Conservation (phyloP, 768 basidiomycete genomes). For the Asterophora parasitica region DNA sequence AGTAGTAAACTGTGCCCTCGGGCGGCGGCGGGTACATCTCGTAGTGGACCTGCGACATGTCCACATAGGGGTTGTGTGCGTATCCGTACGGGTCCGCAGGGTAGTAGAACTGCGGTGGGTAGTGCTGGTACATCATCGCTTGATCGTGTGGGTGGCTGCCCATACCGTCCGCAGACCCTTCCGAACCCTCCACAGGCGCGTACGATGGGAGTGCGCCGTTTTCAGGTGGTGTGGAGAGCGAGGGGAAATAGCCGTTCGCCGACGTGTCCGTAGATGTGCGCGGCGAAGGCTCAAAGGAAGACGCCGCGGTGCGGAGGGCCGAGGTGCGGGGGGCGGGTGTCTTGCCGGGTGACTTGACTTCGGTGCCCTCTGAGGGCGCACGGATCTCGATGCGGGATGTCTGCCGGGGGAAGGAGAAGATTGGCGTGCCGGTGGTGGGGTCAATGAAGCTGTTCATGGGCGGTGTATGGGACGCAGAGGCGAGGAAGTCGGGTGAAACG, state of each 20-base stretch:
- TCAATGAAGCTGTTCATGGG: conserved; percentile 62
- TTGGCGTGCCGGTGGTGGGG: conserved; percentile 59
- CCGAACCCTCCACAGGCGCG: conserved; percentile 30
- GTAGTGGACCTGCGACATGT: conserved; percentile 62
- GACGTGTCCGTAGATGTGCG: conserved; percentile 21
- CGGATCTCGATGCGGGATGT: conserved; percentile 72
- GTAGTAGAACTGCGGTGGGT: conserved; percentile 67
- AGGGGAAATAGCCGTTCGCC: conserved; percentile 16
- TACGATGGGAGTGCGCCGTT: conserved; percentile 17
- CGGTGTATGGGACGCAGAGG: conserved; percentile 52
- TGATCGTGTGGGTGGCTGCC: conserved; percentile 15
- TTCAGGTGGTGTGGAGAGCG: conserved; percentile 9
- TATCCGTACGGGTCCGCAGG: conserved; percentile 61
- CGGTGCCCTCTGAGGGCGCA: conserved; percentile 36
- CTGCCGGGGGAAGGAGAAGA: conserved; percentile 72
- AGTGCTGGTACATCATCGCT: conserved; percentile 53
- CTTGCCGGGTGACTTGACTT: conserved; percentile 21
- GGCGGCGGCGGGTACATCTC: conserved; percentile 55
- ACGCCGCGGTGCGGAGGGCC: conserved; percentile 46
- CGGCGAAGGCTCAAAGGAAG: conserved; percentile 42
- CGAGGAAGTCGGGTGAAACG: conserved; percentile 59
- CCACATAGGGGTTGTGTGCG: conserved; percentile 50
- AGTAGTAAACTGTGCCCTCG: conserved; percentile 60
- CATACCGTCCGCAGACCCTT: conserved; percentile 15
- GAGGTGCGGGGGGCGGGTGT: conserved; percentile 30